Evolutionary conservation across 495 filamentous ascomycete species (phyloP).

Genomic region (Hypoxylon fuscum): DNA sequence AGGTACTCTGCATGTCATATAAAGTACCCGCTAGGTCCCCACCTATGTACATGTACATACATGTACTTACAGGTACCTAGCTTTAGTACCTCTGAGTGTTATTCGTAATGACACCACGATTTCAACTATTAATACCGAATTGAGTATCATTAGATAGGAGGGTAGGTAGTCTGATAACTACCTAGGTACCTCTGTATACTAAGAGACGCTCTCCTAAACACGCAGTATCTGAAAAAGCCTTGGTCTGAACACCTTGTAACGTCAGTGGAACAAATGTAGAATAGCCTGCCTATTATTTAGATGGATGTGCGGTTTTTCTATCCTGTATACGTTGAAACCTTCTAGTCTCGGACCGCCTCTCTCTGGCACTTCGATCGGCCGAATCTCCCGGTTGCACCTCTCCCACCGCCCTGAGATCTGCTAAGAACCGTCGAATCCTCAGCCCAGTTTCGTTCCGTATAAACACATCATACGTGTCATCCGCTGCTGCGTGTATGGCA

Average conservation of each 20-base stretch:
- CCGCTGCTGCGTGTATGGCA: slow-evolving; percentile 57
- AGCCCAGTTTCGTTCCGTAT: slow-evolving; percentile 56
- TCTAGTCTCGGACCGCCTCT: no score
- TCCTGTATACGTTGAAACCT: background rate
- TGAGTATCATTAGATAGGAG: slow-evolving; percentile 8
- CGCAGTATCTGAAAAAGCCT: background rate
- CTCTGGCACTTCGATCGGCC: no score
- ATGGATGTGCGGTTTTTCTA: slow-evolving; percentile 1
- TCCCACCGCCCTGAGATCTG: slow-evolving; percentile 57
- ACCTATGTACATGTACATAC: no score
- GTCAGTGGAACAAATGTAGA: background rate
- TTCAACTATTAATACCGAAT: no score
- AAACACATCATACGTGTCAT: slow-evolving; percentile 54
- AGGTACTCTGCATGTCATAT: background rate
- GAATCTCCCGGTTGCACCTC: slow-evolving; percentile 28
- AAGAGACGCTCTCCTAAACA: slow-evolving; percentile 5
- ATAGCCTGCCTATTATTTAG: background rate
- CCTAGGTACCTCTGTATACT: slow-evolving; percentile 3
- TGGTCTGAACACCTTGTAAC: no score
- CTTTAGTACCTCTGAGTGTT: no score
- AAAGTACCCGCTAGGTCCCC: background rate
- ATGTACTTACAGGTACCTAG: no score
- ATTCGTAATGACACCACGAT: no score
- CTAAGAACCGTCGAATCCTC: slow-evolving; percentile 56
- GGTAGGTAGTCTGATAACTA: slow-evolving; percentile 2